Evolutionary conservation across 1,139 yeast species (phyloP).

Genomic region (Yamadazyma blattariae): DNA sequence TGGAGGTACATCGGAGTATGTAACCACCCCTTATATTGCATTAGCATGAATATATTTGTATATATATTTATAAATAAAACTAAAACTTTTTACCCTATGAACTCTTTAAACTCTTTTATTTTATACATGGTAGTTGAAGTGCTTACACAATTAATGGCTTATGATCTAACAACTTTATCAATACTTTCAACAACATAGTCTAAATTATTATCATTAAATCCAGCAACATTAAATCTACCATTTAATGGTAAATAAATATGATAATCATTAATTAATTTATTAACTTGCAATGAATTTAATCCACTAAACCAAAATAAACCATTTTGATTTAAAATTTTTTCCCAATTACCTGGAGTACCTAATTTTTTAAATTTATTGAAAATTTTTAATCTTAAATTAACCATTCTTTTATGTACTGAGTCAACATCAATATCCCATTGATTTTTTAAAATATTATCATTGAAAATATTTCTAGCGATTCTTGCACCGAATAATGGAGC

Average conservation of each 20-base stretch:
- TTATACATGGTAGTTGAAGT: neutral
- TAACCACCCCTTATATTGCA: too few relatives aligned
- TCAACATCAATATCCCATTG: slow-evolving; percentile 37
- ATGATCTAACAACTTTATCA: slow-evolving; percentile 37
- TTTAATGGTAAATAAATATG: slow-evolving; percentile 36
- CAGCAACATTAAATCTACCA: slow-evolving; percentile 47
- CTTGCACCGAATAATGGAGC: slow-evolving; percentile 49
- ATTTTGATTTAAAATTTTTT: slow-evolving; percentile 30
- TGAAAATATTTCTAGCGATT: slow-evolving; percentile 28
- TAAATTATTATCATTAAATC: slow-evolving; percentile 35
- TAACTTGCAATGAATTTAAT: slow-evolving; percentile 30
- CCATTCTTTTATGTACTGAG: slow-evolving; percentile 28
- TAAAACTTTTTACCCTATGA: neutral
- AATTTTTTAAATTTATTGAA: slow-evolving; percentile 26
- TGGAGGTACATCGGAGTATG: too few relatives aligned
- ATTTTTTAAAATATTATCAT: slow-evolving; percentile 16
- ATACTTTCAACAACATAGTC: slow-evolving; percentile 34
- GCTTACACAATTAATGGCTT: too few relatives aligned
- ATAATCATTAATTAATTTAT: slow-evolving; percentile 26
- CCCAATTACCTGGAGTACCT: slow-evolving; percentile 45
- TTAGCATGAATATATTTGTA: slow-evolving; percentile 3
- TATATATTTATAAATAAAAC: neutral
- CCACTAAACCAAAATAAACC: slow-evolving; percentile 49
- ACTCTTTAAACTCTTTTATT: neutral
- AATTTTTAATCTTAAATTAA: slow-evolving; percentile 25